Conservation (phyloP, 177 flowering plant genomes). For the Vitis hybrid region DNA sequence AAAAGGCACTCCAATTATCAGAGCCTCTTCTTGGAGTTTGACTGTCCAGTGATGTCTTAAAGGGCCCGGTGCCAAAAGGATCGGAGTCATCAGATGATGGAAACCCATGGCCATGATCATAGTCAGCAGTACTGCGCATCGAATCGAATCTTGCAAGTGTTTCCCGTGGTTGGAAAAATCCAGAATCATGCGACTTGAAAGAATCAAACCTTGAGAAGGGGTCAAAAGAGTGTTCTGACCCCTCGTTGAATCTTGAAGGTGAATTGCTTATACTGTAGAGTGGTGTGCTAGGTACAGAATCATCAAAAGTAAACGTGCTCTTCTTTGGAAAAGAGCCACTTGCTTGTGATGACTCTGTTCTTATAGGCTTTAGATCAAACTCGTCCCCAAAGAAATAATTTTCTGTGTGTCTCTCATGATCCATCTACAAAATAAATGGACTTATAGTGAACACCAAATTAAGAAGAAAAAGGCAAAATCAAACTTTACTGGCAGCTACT, state of each 20-base stretch:
- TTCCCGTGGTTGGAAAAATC: slow-evolving; percentile 34
- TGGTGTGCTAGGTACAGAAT: slow-evolving; percentile 75
- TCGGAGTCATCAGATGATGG: slow-evolving; percentile 58
- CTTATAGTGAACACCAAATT: too few relatives aligned
- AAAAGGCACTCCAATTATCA: slow-evolving; percentile 66
- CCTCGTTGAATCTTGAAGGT: slow-evolving; percentile 44
- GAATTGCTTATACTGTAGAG: slow-evolving; percentile 50
- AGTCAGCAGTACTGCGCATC: slow-evolving; percentile 34
- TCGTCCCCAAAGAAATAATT: slow-evolving; percentile 58
- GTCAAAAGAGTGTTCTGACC: slow-evolving; percentile 60
- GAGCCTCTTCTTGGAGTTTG: slow-evolving; percentile 53
- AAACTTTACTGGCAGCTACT: too few relatives aligned
- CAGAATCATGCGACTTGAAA: slow-evolving; percentile 38
- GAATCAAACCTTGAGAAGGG: slow-evolving; percentile 52
- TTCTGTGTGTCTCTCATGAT: slow-evolving; percentile 40
- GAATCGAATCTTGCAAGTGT: slow-evolving; percentile 42
- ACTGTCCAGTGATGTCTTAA: slow-evolving; percentile 46
- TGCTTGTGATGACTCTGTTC: slow-evolving; percentile 49
- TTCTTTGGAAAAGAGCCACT: slow-evolving; percentile 40
- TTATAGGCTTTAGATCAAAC: slow-evolving; percentile 58
- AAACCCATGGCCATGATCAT: slow-evolving; percentile 36
- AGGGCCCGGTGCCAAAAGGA: slow-evolving; percentile 65
- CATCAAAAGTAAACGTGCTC: slow-evolving; percentile 54
- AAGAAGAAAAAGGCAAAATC: too few relatives aligned
- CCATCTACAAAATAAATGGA: slow-evolving; percentile 46